phyloP scores from a whole-genome alignment of 768 basidiomycete species.

The Coprinopsis strossmayeri region DNA sequence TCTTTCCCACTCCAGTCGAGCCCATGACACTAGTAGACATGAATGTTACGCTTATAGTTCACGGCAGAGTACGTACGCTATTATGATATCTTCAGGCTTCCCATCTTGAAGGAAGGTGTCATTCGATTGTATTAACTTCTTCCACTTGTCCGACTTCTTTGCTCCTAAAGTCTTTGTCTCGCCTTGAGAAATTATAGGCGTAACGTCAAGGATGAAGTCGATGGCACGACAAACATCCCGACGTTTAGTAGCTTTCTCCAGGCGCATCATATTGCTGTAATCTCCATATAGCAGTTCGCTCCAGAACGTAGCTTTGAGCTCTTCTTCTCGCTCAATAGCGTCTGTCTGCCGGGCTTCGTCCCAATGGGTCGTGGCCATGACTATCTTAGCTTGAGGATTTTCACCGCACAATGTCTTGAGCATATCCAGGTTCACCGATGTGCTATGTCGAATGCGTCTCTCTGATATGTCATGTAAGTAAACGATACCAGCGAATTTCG shows the following conservation, averaged over 20 bases:
- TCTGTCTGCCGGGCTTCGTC: conserved; percentile 25
- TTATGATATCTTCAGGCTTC: background rate
- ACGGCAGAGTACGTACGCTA: background rate
- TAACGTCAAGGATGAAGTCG: background rate
- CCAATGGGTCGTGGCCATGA: conserved; percentile 48
- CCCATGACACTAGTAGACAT: conserved; percentile 16
- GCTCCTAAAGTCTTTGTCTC: background rate
- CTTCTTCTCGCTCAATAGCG: conserved; percentile 28
- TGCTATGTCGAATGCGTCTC: conserved; percentile 32
- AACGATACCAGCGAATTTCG: conserved; percentile 25
- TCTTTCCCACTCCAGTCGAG: conserved; percentile 19
- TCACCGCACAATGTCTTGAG: conserved; percentile 43
- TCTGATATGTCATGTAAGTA: conserved; percentile 40
- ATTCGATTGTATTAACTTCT: background rate
- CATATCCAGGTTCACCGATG: conserved; percentile 35
- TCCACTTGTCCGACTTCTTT: background rate
- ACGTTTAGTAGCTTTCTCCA: background rate
- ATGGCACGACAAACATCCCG: background rate
- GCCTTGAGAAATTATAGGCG: background rate
- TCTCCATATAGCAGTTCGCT: conserved; percentile 24
- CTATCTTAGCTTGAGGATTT: conserved; percentile 34
- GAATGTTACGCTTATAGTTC: too few species aligned
- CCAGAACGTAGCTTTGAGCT: conserved; percentile 33
- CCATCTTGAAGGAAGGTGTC: background rate
- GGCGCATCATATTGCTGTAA: background rate